Evolutionary conservation across 495 filamentous ascomycete species (phyloP).

Genomic region (Penicillium coffeae): DNA sequence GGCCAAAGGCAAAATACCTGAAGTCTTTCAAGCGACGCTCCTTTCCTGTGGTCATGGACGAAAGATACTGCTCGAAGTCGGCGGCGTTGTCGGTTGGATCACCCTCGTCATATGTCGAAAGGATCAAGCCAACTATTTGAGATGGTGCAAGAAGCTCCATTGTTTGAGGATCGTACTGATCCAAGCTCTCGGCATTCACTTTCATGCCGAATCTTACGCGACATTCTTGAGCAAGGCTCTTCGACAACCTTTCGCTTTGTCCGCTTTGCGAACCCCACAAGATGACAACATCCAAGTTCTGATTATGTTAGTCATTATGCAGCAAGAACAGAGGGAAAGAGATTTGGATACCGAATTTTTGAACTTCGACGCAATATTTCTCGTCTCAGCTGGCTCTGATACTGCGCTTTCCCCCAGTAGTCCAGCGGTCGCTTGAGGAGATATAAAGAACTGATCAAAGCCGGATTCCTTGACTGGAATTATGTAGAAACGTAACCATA

Average conservation of each 20-base stretch:
- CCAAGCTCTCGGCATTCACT: constrained; percentile 43
- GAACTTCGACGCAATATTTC: too few species aligned
- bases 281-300: constrained; percentile 38
- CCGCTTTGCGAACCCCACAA: constrained; percentile 56
- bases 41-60: constrained; percentile 31
- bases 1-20: constrained; percentile 42
- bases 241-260: constrained; percentile 47
- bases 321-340: too few species aligned
- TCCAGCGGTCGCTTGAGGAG: too few species aligned
- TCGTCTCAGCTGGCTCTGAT: too few species aligned
- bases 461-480: too few species aligned
- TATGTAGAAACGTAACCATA: too few species aligned
- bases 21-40: constrained; percentile 29
- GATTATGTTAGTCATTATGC: too few species aligned
- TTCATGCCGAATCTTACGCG: constrained; percentile 35
- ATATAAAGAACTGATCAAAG: too few species aligned
- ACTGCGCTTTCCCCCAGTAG: too few species aligned
- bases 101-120: constrained; percentile 55
- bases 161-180: constrained; percentile 44
- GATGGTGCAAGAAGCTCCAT: constrained; percentile 31
- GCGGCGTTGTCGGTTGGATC: constrained; percentile 51
- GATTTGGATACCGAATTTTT: too few species aligned
- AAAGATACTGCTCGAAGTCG: constrained; percentile 36
- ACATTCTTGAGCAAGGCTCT: constrained; percentile 42
- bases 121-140: constrained; percentile 46